phyloP scores from a whole-genome alignment of 768 basidiomycete species.

The Panaeolus papilionaceus region DNA sequence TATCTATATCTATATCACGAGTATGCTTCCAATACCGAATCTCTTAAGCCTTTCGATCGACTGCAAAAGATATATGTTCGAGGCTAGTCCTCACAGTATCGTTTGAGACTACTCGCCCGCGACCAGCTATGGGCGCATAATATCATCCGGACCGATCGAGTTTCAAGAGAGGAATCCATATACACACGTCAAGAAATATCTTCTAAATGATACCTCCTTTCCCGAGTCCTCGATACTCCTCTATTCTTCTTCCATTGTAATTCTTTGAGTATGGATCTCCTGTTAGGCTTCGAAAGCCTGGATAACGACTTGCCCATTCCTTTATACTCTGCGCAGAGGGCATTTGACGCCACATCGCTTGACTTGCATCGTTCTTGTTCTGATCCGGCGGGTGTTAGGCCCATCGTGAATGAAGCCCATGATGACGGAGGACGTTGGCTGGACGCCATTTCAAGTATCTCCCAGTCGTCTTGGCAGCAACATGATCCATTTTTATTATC shows the following conservation, averaged over 20 bases:
- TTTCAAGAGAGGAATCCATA: background rate
- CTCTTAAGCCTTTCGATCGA: background rate
- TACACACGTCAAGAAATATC: background rate
- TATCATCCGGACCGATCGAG: conserved; percentile 1
- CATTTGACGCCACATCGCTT: background rate
- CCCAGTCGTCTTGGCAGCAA: background rate
- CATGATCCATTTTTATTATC: background rate
- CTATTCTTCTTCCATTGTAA: background rate
- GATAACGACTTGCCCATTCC: background rate
- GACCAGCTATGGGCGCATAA: background rate
- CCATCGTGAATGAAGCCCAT: background rate
- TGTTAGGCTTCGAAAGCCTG: conserved; percentile 11
- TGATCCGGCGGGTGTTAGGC: conserved; percentile 4
- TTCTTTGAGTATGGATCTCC: conserved; percentile 6
- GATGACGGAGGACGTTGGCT: background rate
- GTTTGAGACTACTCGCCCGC: conserved; percentile 6
- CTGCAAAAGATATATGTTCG: background rate
- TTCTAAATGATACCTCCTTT: background rate
- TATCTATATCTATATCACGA: background rate
- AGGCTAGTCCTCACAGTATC: conserved; percentile 6
- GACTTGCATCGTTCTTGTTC: conserved; percentile 1
- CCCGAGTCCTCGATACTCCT: conserved; percentile 11
- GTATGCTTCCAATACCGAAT: background rate
- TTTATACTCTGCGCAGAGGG: background rate
- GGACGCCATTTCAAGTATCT: background rate